Evolutionary conservation across 768 basidiomycete species (phyloP), one percentile per base, ranked within the genome.

Genomic region (Mycena pura): DNA sequence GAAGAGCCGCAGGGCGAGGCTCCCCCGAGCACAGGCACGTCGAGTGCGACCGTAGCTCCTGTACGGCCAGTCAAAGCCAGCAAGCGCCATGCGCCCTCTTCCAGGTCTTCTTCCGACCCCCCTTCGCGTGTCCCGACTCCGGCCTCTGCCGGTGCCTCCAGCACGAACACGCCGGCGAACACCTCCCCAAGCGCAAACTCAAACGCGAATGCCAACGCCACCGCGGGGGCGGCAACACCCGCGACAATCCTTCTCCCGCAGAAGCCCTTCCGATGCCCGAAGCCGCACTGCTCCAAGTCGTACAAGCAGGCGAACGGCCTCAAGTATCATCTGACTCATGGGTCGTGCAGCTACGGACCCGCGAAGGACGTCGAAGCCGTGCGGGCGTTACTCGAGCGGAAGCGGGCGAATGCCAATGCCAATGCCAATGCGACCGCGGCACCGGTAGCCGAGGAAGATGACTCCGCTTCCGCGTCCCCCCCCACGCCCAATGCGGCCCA

Each of bases 271-370:
- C 84, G 87, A 45, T 98, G 95, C 80, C 95, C 95, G 10, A 96
- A 96, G 73, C 88, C 92, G 0, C 94, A 95, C 65, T 98, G 95
- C 81, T 94, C 92, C 79, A 98, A 98, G 82, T 86, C 86, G 50
- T 97, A 96, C 81, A 96, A 96, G 80, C 95, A 96, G 76, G 93
- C 93, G 40, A 97, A 97, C 67, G 89, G 95, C 11, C 81, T 98
- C 69, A 96, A 97, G 80, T 95, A 96, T 76, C 93, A 96, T 75
- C 89, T 94, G 82, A 92, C 90, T 9, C 93, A 94, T 72, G 94
- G 95, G 9, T 90, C 89, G 64, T 98, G 95, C 76, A 95, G 94
- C 74, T 96, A 95, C 73, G 91, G 93, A 0, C 93, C 95, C 5
- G 91, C 91, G 32, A 94, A 95, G 74, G 90, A 92, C 57, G 73